A percentile compares a stretch with the other conserved stretches of the same genome.
Evolutionary conservation across 768 basidiomycete species (phyloP).

Genomic region (Rhodotorula taiwanensis): DNA sequence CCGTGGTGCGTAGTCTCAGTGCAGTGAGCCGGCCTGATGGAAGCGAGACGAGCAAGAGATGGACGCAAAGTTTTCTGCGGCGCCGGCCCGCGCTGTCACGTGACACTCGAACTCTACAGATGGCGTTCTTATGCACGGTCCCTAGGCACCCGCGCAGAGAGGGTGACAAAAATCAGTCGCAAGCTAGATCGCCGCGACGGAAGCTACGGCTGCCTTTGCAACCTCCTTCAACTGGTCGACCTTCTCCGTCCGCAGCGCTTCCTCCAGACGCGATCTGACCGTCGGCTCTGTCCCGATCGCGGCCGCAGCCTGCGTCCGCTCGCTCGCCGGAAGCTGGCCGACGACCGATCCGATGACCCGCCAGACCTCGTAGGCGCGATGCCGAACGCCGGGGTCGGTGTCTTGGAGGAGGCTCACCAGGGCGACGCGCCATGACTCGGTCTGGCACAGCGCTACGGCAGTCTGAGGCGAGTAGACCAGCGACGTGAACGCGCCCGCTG

Average conservation of each 20-base stretch:
- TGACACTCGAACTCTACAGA: too few species aligned
- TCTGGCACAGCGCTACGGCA: background rate
- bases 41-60: too few species aligned
- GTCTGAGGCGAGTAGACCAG: conserved; percentile 55
- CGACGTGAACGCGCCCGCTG: conserved; percentile 79
- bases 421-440: conserved; percentile 8
- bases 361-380: conserved; percentile 22
- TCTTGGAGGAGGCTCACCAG: conserved; percentile 11
- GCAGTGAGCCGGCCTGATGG: too few species aligned
- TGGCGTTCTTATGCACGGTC: too few species aligned
- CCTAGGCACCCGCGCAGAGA: too few species aligned
- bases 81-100: too few species aligned
- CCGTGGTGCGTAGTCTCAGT: too few species aligned
- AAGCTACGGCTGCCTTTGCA: background rate
- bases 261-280: background rate
- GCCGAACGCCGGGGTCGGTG: conserved; percentile 23
- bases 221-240: background rate
- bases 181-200: too few species aligned
- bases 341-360: conserved; percentile 12
- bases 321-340: background rate
- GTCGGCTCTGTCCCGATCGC: background rate
- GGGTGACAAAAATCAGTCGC: too few species aligned
- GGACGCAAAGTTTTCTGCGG: too few species aligned
- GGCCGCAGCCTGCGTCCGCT: background rate
- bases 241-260: background rate